Base-by-base conservation (phyloP, 2,329 filamentous ascomycete species). In the Neofusicoccum cordaticola region DNA sequence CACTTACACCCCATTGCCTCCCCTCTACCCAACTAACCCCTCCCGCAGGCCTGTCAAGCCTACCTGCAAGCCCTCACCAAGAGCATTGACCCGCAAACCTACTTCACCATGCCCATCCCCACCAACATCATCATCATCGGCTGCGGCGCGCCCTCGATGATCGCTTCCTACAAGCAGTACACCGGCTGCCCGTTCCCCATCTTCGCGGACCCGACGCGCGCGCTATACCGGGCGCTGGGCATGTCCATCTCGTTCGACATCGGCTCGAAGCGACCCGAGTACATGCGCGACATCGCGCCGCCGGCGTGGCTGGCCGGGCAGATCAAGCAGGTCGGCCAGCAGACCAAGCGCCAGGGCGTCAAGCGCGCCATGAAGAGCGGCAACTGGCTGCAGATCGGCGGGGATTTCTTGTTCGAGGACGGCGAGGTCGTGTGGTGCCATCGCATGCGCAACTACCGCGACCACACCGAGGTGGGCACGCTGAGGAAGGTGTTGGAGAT, bases 101-200 rank as follows among this genome's bases (percentile, higher is more conserved):
- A 71, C 82, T 17, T 68, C 68, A 1, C 80, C 84, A 53, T 86
- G 81, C 67, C 82, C 80, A 48, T 73, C 69, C 27, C 78, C 71
- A 89, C 87, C 15, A 85, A 84, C 66, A 82, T 92, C 68, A 81
- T 83, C 62, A 82, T 92, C 56, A 78, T 92, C 65, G 89, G 90
- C 45, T 91, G 88, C 73, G 90, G 90, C 67, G 82, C 86, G 63
- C 86, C 86, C 1, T 78, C 78, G 13, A 78, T 91, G 35, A 91
- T 92, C 69, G 78, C 84, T 66, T 81, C 83, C 74, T 91, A 92
- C 77, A 78, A 80, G 34, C 71, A 80, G 13, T 80, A 83, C 65
- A 88, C 88, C 0, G 74, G 74, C 17, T 90, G 87, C 69, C 81
- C 83, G 2, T 92, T 86, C 76, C 85, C 86, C 13, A 83, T 92